Conservation (phyloP, 805 yeast species). For the Huiozyma naganishii region DNA sequence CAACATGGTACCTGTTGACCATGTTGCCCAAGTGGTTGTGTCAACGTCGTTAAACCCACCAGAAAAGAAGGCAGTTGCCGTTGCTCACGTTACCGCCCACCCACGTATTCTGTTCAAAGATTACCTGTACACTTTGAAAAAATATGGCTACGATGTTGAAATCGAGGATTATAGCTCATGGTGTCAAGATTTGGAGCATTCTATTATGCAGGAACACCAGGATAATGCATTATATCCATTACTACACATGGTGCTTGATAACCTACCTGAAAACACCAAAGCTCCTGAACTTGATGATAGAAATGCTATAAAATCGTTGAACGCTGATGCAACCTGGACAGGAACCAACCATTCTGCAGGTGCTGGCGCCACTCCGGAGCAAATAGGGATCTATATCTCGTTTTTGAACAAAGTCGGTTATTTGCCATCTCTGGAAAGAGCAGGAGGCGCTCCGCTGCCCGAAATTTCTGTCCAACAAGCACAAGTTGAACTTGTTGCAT, state of each 20-base stretch:
- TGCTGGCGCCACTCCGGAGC: constrained; percentile 56
- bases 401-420: constrained; percentile 75
- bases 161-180: constrained; percentile 63
- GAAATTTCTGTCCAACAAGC: constrained; percentile 42
- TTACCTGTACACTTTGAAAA: constrained; percentile 52
- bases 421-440: constrained; percentile 48
- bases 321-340: constrained; percentile 48
- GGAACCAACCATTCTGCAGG: constrained; percentile 62
- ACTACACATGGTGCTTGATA: constrained; percentile 86
- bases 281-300: constrained; percentile 92
- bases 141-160: constrained; percentile 63
- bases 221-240: constrained; percentile 89
- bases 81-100: constrained; percentile 95
- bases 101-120: constrained; percentile 80
- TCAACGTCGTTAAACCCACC: constrained; percentile 79
- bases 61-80: constrained; percentile 39
- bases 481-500: constrained; percentile 43
- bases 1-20: constrained; percentile 97
- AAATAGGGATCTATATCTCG: constrained; percentile 66
- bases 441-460: constrained; percentile 42
- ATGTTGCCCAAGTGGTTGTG: constrained; percentile 84
- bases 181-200: constrained; percentile 66
- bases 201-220: constrained; percentile 59
- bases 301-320: constrained; percentile 66
- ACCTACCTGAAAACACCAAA: constrained; percentile 79